Base-by-base conservation (phyloP, 75 land plant species). In the Adiantum capillusveneris region DNA sequence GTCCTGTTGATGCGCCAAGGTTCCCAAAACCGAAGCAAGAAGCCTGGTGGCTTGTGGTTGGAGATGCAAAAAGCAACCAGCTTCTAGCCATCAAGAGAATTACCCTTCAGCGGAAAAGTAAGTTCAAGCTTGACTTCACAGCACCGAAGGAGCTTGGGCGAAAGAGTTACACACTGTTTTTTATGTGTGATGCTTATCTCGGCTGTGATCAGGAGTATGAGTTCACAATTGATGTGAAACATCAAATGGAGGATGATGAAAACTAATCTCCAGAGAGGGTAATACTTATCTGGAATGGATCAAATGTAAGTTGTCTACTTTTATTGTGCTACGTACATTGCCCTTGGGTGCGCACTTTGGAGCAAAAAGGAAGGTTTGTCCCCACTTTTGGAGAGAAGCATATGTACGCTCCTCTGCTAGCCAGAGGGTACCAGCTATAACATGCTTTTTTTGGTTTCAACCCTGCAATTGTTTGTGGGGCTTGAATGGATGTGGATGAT, bases 41-140 rank as follows among this genome's bases (percentile, higher is more conserved):
- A 73, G 93, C 86, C 0, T 91, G 97, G 97, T 91, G 93, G 93
- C 83, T 91, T 30, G 88, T 91, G 17, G 80, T 92, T 28, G 93
- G 97, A 28, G 97, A 92, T 51, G 63, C 66, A 39, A 74, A 72
- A 50, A 80, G 53, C 57, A 87, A 92, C 65, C 82, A 80, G 52
- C 31, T 92, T 73, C 74, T 84, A 45, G 93, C 84, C 19, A 84
- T 92, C 48, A 92, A 84, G 69, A 77, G 88, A 49, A 82, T 92
- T 13, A 56, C 85, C 0, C 72, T 92, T 46, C 86, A 84, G 51
- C 70, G 97, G 50, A 79, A 70, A 65, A 58, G 73, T 0, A 84
- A 71, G 48, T 78, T 81, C 45, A 82, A 84, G 69, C 79, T 92
- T 43, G 84, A 80, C 3, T 84, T 92, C 57, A 54, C 79, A 52